A percentile compares a stretch with the other conserved stretches of the same genome.
Evolutionary conservation across 2,329 filamentous ascomycete genomes (phyloP).

Genomic region (Cordyceps cicadae): DNA sequence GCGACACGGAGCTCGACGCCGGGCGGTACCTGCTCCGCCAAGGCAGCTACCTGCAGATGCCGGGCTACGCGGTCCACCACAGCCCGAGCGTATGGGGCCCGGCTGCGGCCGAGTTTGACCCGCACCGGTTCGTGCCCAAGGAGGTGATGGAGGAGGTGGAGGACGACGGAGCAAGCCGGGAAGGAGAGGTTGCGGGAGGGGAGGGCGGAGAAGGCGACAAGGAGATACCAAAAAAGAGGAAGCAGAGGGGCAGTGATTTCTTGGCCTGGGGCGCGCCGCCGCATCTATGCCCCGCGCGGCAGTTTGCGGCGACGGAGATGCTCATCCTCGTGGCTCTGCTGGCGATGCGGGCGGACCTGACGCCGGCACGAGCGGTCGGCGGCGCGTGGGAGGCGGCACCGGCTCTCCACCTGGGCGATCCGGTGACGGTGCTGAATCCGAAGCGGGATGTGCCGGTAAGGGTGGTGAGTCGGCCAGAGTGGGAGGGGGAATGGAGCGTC

Average conservation of each 20-base stretch:
- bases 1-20: slow-evolving; percentile 26
- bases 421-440: neutral
- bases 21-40: slow-evolving; percentile 27
- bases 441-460: neutral
- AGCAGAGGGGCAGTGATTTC: slow-evolving; percentile 3
- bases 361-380: neutral
- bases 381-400: neutral
- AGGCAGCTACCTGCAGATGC: slow-evolving; percentile 28
- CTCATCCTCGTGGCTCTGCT: slow-evolving; percentile 17
- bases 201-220: neutral
- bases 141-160: neutral
- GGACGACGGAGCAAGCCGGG: neutral
- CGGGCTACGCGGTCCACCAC: slow-evolving; percentile 22
- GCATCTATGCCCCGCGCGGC: slow-evolving; percentile 22
- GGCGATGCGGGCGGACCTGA: slow-evolving; percentile 12
- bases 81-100: slow-evolving; percentile 26
- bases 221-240: too few relatives aligned
- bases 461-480: neutral
- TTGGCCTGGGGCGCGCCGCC: slow-evolving; percentile 22
- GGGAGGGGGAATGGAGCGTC: neutral
- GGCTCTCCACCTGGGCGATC: neutral
- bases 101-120: slow-evolving; percentile 22
- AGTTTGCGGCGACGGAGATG: slow-evolving; percentile 22
- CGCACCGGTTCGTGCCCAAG: slow-evolving; percentile 21
- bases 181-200: neutral